A percentile compares a stretch with the other conserved stretches of the same genome.
phyloP scores from a whole-genome alignment of 805 yeast genomes.

The Myxozyma mucilagina region DNA sequence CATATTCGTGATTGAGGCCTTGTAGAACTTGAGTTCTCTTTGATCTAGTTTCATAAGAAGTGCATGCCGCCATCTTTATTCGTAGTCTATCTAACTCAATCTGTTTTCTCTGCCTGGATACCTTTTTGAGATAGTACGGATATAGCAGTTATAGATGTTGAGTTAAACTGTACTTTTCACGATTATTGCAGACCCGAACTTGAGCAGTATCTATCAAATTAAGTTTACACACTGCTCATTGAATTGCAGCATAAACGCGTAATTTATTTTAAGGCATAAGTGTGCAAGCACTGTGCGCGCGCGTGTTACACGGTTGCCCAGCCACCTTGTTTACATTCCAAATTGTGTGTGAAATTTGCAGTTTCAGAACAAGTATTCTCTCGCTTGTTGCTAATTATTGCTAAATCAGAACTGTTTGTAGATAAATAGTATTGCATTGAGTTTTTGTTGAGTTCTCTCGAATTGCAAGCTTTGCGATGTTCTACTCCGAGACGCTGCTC shows the following conservation, averaged over 20 bases:
- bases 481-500: conserved; percentile 53
- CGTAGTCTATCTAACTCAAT: too few relatives aligned
- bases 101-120: too few relatives aligned
- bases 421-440: background rate
- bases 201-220: too few relatives aligned
- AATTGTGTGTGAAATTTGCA: background rate
- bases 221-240: background rate
- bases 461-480: conserved; percentile 41
- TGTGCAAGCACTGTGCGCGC: background rate
- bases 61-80: too few relatives aligned
- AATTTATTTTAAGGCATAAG: background rate
- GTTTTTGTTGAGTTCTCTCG: background rate
- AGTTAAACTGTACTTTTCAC: background rate
- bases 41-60: too few relatives aligned
- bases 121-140: too few relatives aligned
- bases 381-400: background rate
- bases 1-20: too few relatives aligned
- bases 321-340: conserved; percentile 20
- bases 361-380: background rate
- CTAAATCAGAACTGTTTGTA: background rate
- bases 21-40: too few relatives aligned
- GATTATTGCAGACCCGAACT: background rate
- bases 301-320: background rate
- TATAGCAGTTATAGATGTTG: background rate
- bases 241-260: background rate